Evolutionary conservation across 2,329 filamentous ascomycete species (phyloP).

Genomic region (Thermothelomyces thermophilus): DNA sequence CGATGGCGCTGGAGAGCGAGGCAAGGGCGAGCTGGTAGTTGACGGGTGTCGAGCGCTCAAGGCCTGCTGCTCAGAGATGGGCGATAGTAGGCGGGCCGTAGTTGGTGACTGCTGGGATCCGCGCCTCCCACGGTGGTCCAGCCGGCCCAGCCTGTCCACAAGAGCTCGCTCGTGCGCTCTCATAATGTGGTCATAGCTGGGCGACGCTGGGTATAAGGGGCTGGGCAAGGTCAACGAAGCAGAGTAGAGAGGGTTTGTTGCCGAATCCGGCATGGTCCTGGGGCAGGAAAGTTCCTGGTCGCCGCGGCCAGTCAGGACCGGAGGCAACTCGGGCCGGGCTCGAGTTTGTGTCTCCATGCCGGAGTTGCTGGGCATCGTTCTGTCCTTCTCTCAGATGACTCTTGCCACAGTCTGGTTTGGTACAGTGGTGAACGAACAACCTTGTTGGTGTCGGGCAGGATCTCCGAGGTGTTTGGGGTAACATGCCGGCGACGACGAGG

Average conservation of each 20-base stretch:
- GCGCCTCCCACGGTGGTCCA: conserved; percentile 28
- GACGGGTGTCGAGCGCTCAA: conserved; percentile 12
- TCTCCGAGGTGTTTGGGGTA: background rate
- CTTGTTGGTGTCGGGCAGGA: background rate
- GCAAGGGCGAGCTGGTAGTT: conserved; percentile 11
- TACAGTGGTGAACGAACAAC: background rate
- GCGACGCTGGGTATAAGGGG: conserved; percentile 30
- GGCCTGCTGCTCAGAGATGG: conserved; percentile 29
- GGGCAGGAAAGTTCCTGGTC: conserved; percentile 25
- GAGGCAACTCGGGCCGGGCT: conserved; percentile 31
- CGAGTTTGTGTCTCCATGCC: conserved; percentile 29
- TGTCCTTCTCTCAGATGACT: too few species aligned
- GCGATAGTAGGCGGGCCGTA: conserved; percentile 20
- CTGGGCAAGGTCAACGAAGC: conserved; percentile 30
- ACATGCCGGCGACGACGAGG: conserved; percentile 4
- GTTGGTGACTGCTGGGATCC: conserved; percentile 13
- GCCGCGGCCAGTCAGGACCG: conserved; percentile 31
- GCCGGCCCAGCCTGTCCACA: conserved; percentile 31
- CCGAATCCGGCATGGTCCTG: conserved; percentile 21
- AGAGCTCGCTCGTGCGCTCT: conserved; percentile 33
- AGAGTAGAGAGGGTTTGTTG: conserved; percentile 26
- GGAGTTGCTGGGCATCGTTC: too few species aligned
- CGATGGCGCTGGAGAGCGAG: conserved; percentile 16
- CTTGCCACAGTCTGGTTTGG: background rate
- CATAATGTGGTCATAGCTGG: conserved; percentile 31